Evolutionary conservation across 805 yeast genomes (phyloP), one percentile per base, ranked within the genome.

Genomic region (Candida sanyiensis): DNA sequence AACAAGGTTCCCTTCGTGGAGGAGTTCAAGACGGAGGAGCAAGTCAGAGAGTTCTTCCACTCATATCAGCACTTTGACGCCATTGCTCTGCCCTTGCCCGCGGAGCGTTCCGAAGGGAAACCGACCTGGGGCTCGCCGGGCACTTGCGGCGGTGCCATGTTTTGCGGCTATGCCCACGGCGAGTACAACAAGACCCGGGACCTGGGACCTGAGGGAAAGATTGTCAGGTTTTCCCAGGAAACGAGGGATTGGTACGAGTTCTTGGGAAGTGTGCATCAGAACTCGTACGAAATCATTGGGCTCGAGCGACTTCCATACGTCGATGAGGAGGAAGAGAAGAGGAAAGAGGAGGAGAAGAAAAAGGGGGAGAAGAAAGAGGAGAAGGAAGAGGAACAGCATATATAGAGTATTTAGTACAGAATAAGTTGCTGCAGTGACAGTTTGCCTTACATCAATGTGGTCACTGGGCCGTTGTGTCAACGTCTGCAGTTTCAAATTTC

Each of bases 141-240:
- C 70, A 48, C 49, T 69, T 75, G 82, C 62, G 81, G 79, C 0
- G 74, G 73, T 50, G 73, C 74, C 41, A 57, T 61, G 18, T 64
- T 75, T 43, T 82, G 81, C 10, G 60, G 54, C 4, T 33, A 28
- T n/a, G 54, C 48, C 28, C 37, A 10, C 15, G n/a, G 19, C 8
- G 33, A 29, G 33, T 29, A 18, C 33, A 8, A 4, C 23, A 6
- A 12, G 11, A 23, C n/a, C 33, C 11, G 33, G n/a, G n/a, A 31
- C 19, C 39, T 40, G 4, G 43, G 31, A n/a, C 27, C 45, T 8
- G 38, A 42, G 22, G 62, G 61, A 2, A 9, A 38, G 4, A 21
- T 52, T 32, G 46, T 57, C 4, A 34, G 44, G 24, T 56, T 50
- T 37, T 45, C 47, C 30, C 36, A 47, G 9, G 32, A 25, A 2